phyloP scores from a whole-genome alignment of 2,329 filamentous ascomycete species.

The Paraphaeosphaeria sporulosa region DNA sequence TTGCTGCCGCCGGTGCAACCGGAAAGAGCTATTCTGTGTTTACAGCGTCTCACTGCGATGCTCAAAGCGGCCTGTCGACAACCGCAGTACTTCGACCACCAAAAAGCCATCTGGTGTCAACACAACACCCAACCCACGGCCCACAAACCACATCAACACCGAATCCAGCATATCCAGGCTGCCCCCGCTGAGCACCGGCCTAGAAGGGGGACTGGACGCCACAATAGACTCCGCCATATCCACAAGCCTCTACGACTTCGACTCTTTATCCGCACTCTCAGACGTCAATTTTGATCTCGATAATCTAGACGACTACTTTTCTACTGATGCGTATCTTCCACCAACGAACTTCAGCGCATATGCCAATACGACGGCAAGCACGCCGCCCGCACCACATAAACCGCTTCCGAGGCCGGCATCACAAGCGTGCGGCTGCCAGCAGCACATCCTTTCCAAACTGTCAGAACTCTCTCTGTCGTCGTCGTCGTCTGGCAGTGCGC shows the following conservation, averaged over 20 bases:
- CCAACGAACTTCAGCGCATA: conserved; percentile 3
- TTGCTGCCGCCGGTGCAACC: conserved; percentile 9
- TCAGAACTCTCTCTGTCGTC: conserved; percentile 9
- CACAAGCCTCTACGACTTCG: background rate
- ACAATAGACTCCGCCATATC: background rate
- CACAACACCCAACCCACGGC: background rate
- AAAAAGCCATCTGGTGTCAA: background rate
- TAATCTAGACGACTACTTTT: conserved; percentile 11
- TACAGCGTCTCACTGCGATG: conserved; percentile 16
- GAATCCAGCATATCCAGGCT: background rate
- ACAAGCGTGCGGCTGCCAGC: conserved; percentile 3
- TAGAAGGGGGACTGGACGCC: background rate
- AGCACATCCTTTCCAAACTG: conserved; percentile 10
- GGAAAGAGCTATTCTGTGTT: conserved; percentile 10
- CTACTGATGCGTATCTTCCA: background rate
- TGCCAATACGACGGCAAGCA: conserved; percentile 7
- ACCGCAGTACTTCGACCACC: background rate
- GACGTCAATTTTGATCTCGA: conserved; percentile 4
- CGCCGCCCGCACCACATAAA: background rate
- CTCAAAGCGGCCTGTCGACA: conserved; percentile 3
- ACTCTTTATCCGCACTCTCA: background rate
- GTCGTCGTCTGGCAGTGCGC: background rate
- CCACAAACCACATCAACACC: background rate
- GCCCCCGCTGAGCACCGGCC: background rate
- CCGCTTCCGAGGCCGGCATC: background rate